Evolutionary conservation across 305 asterid genomes (phyloP), one percentile per base, ranked within the genome.

Genomic region (Fraxinus sp.): DNA sequence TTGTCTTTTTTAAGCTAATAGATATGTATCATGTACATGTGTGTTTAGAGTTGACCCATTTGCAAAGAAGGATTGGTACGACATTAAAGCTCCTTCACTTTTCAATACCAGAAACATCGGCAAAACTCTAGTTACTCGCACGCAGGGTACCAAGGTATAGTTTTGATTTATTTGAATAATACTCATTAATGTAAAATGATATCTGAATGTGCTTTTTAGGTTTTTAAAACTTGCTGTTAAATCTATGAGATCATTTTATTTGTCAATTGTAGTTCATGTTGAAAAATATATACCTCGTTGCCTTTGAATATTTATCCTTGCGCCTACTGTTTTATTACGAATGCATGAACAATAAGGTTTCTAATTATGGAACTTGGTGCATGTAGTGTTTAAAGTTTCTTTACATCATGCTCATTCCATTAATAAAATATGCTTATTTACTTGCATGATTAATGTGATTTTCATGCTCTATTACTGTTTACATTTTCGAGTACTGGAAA

Each of bases 81-180:
- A 89, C 82, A 76, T 91, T 78, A 93, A 93, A 81, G 97, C 95
- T 3, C 97, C 94, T 2, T 87, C 94, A 9, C 33, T 91, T 37
- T 92, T 93, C 84, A 83, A 59, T 43, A 81, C 80, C 33, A 86
- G 88, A 39, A 90, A 86, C 81, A 41, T 88, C 1, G 92, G 91
- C 57, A 90, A 90, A 68, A 90, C 91, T 18, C 91, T 94, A 1
- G 95, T 94, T 59, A 82, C 93, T n/a, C 96, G 98, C 72, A 94
- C 98, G n/a, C 98, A 94, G 97, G 98, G 98, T 82, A 94, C 96
- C 5, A 91, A 92, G 95, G 97, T 91, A 71, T 14, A 7, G 33
- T 66, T 24, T 75, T 74, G 55, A 0, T 36, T 3, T 4, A 6
- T 1, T 16, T 33, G 18, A 33, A 30, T 26, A 30, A 71, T 71